A percentile compares a stretch with the other conserved stretches of the same genome.
Conservation (phyloP, 768 basidiomycete genomes). For the Rhodotorula graminis region DNA sequence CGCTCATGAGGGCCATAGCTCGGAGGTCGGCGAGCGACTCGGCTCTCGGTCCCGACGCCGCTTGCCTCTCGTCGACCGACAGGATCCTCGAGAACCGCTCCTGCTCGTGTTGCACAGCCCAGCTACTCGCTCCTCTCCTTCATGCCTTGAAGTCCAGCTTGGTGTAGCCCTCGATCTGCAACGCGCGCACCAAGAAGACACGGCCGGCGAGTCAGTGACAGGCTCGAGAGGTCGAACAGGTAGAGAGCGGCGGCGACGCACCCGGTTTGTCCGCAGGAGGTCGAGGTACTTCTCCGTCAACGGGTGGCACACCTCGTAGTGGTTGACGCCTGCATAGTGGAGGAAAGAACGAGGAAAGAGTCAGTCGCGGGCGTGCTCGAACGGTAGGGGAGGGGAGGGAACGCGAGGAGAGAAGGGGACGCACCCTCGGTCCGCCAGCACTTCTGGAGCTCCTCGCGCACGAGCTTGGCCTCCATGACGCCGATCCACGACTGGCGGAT, state of each 20-base stretch:
- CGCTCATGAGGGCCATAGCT: too few species aligned
- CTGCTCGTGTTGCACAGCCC: neutral
- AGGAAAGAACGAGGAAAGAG: too few species aligned
- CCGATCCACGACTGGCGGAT: slow-evolving; percentile 90
- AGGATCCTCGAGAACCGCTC: too few species aligned
- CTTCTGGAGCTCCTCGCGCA: slow-evolving; percentile 79
- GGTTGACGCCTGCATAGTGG: slow-evolving; percentile 30
- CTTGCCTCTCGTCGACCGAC: too few species aligned
- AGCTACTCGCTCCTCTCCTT: neutral
- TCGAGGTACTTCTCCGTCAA: slow-evolving; percentile 39
- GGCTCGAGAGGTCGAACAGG: neutral
- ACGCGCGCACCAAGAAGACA: rapidly evolving
- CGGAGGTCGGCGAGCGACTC: too few species aligned
- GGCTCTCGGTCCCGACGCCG: too few species aligned
- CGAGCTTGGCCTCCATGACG: slow-evolving; percentile 85
- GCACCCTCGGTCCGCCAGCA: slow-evolving; percentile 75
- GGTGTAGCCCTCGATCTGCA: slow-evolving; percentile 37
- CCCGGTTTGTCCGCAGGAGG: slow-evolving; percentile 36
- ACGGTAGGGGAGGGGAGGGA: too few species aligned
- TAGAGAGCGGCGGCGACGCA: neutral
- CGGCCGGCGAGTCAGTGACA: neutral
- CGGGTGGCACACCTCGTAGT: slow-evolving; percentile 40
- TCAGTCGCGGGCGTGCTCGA: too few species aligned
- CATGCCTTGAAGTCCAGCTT: slow-evolving; percentile 37
- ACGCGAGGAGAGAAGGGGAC: neutral